Percentiles rank a stretch among this genome's conserved stretches.
phyloP scores from a whole-genome alignment of 2,329 filamentous ascomycete species.

The Pezicula neosporulosa region DNA sequence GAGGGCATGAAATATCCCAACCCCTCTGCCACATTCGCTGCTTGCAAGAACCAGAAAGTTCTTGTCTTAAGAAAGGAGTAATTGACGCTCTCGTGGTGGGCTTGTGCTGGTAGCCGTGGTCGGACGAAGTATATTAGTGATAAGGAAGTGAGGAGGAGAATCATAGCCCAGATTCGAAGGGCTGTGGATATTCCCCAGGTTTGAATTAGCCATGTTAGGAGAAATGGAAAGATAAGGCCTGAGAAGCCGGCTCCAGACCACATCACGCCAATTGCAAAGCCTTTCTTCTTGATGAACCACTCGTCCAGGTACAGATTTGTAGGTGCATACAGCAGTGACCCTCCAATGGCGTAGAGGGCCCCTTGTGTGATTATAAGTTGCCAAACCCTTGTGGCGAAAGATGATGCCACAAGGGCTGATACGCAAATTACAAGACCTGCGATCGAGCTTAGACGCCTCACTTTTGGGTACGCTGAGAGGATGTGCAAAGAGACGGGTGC shows the following conservation, averaged over 20 bases:
- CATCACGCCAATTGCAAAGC: slow-evolving; percentile 46
- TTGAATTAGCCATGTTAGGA: slow-evolving; percentile 36
- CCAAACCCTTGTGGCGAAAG: slow-evolving; percentile 37
- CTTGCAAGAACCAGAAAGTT: slow-evolving; percentile 45
- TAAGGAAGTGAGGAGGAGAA: slow-evolving; percentile 19
- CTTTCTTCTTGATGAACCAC: slow-evolving; percentile 44
- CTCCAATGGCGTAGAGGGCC: slow-evolving; percentile 39
- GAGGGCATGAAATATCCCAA: slow-evolving; percentile 53
- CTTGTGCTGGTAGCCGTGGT: slow-evolving; percentile 37
- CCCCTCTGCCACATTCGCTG: slow-evolving; percentile 49
- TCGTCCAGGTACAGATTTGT: slow-evolving; percentile 40
- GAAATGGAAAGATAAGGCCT: slow-evolving; percentile 30
- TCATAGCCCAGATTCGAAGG: slow-evolving; percentile 32
- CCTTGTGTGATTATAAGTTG: slow-evolving; percentile 45
- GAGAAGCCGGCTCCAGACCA: slow-evolving; percentile 29
- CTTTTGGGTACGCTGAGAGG: slow-evolving; percentile 26
- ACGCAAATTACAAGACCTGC: slow-evolving; percentile 34
- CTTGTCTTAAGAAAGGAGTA: slow-evolving; percentile 38
- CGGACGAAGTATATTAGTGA: slow-evolving; percentile 57
- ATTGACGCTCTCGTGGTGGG: background rate
- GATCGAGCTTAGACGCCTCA: slow-evolving; percentile 22
- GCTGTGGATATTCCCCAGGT: slow-evolving; percentile 37
- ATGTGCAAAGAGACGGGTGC: slow-evolving; percentile 18
- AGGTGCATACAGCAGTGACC: slow-evolving; percentile 36
- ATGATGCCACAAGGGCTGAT: slow-evolving; percentile 33